Evolutionary conservation across 2,329 filamentous ascomycete genomes (phyloP), one percentile per base, ranked within the genome.

Genomic region (Xylariaceae sp.): DNA sequence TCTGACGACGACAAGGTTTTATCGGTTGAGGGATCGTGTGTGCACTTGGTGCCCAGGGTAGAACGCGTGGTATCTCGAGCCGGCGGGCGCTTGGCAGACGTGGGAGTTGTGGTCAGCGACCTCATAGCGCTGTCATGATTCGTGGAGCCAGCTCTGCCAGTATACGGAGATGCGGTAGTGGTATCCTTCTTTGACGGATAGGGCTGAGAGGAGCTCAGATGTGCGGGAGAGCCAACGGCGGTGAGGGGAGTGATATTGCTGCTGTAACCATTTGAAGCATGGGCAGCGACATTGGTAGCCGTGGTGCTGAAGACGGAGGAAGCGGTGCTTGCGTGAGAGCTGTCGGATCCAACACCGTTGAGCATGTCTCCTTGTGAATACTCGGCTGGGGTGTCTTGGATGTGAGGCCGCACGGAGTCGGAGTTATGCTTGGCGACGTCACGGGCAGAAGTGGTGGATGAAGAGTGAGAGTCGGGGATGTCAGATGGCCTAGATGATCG

Each of bases 281-380:
- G 58, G 51, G 72, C 71, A 57, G 73, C 67, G 50, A 68, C 59
- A 58, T 70, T 68, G 52, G 72, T 66, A 53, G 72, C 65, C 22
- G 22, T 27, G 55, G 65, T 66, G 69, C 83, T 88, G 70, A 88
- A 87, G 57, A 86, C 75, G 47, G 89, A 89, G 40, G 86, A 89
- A 44, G 78, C 78, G 47, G 83, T 81, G 71, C 85, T 90, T 49
- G 80, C 76, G 63, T 85, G 77, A 49, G 87, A 90, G 70, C 83
- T 89, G 49, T 84, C 81, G 44, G 87, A 90, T 62, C 82, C 85
- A 59, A 85, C 78, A 54, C 82, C 84, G 67, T 85, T 86, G 63
- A 86, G 77, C 46, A 85, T 78, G 62, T 90, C 86, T 67, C 81
- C 82, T 59, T 79, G 73, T 51, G 75, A 64, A 55, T 76, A 80